Evolutionary conservation across 1,284 basidiomycete species (phyloP).

Genomic region (Fomes fomentarius): DNA sequence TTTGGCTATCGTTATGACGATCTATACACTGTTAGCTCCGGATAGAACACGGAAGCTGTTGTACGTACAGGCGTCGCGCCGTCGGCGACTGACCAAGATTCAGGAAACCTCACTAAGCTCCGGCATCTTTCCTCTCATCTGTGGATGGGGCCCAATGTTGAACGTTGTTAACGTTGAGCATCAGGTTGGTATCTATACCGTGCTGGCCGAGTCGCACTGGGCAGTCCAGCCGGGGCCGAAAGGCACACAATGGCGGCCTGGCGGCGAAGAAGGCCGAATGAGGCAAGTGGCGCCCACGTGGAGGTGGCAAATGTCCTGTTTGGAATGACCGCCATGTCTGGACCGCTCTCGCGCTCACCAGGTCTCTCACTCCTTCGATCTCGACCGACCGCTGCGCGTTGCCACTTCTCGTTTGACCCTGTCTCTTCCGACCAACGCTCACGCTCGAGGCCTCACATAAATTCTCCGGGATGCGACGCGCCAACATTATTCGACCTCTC

Average conservation of each 20-base stretch:
- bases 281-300: constrained; percentile 11
- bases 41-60: background rate
- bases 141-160: too few species aligned
- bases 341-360: constrained; percentile 25
- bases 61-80: background rate
- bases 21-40: too few species aligned
- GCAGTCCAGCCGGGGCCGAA: background rate
- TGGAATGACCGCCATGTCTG: constrained; percentile 13
- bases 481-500: background rate
- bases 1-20: constrained; percentile 12
- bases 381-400: constrained; percentile 20
- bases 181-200: too few species aligned
- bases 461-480: background rate
- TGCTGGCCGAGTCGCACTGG: background rate
- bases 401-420: constrained; percentile 22
- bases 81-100: background rate
- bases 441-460: constrained; percentile 19
- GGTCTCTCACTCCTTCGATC: constrained; percentile 18
- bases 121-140: too few species aligned
- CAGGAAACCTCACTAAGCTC: too few species aligned
- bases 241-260: constrained; percentile 14
- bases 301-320: constrained; percentile 5
- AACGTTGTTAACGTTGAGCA: too few species aligned
- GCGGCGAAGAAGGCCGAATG: background rate
- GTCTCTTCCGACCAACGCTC: constrained; percentile 18